phyloP scores from a whole-genome alignment of 352 stramenopile genomes.

The Elongisporangium senticosum region DNA sequence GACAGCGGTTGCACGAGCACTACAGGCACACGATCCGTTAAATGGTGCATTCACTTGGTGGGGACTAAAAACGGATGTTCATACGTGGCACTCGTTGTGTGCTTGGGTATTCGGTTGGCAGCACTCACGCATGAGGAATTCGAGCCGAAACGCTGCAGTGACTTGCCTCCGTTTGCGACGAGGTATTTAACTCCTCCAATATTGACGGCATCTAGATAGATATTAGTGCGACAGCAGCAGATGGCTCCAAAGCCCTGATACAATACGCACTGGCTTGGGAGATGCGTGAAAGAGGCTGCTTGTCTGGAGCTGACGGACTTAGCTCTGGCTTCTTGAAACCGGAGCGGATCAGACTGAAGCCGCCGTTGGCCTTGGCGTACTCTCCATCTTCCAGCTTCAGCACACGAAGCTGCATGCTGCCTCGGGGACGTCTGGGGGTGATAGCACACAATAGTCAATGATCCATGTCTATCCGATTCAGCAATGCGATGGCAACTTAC shows the following conservation, averaged over 20 bases:
- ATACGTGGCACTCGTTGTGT: slow-evolving; percentile 28
- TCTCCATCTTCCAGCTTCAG: slow-evolving; percentile 59
- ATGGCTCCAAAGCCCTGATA: background rate
- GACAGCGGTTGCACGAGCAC: slow-evolving; percentile 27
- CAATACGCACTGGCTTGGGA: background rate
- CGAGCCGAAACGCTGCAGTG: slow-evolving; percentile 32
- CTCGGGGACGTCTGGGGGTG: slow-evolving; percentile 18
- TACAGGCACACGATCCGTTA: background rate
- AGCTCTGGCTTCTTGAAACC: slow-evolving; percentile 30
- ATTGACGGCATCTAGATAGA: slow-evolving; percentile 27
- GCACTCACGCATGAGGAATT: background rate
- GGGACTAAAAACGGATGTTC: slow-evolving; percentile 3
- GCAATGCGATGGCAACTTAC: background rate
- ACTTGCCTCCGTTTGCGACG: slow-evolving; percentile 31
- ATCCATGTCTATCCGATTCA: background rate
- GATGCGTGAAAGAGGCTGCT: background rate
- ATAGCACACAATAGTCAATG: background rate
- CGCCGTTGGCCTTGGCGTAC: slow-evolving; percentile 68
- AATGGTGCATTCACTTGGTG: background rate
- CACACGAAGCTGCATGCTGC: slow-evolving; percentile 45
- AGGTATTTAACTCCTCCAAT: slow-evolving; percentile 45
- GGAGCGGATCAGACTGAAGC: slow-evolving; percentile 63
- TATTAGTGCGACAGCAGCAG: slow-evolving; percentile 1
- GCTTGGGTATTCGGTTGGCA: slow-evolving; percentile 21
- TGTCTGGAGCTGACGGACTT: background rate